Percentiles rank a stretch among this genome's conserved stretches.
Conservation (phyloP, 352 stramenopile genomes). For the Phytopythium oedochilum region DNA sequence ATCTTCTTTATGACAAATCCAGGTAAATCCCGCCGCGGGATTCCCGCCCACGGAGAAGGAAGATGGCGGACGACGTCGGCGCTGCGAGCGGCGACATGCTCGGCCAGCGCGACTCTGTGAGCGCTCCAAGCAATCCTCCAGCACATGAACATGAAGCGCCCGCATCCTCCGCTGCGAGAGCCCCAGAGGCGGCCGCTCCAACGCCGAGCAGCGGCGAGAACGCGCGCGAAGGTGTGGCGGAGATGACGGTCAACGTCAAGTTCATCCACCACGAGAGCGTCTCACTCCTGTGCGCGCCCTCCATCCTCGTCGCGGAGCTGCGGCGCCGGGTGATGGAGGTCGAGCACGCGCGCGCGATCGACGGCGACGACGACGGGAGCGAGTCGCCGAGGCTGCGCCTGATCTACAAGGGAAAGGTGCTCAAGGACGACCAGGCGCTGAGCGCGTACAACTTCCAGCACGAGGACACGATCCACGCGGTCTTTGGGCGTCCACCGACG, state of each 20-base stretch:
- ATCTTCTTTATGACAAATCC: too few species aligned
- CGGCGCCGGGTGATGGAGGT: conserved; percentile 16
- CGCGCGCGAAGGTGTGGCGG: not conserved
- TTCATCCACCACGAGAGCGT: conserved; percentile 33
- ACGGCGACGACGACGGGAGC: not conserved
- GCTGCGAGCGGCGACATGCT: not conserved
- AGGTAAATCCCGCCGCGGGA: too few species aligned
- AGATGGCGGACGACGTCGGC: not conserved
- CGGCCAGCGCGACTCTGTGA: not conserved
- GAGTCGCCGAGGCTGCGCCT: conserved; percentile 5
- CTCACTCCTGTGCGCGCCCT: conserved; percentile 12
- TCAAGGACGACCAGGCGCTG: conserved; percentile 35
- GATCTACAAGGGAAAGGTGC: conserved; percentile 52
- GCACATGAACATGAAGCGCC: not conserved
- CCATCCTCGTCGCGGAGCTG: conserved; percentile 18
- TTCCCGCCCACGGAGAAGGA: too few species aligned
- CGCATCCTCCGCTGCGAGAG: not conserved
- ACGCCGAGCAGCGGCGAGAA: not conserved
- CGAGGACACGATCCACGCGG: conserved; percentile 37
- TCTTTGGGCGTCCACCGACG: conserved; percentile 13
- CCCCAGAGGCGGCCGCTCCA: not conserved
- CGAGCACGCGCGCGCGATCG: not conserved
- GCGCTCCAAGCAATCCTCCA: not conserved
- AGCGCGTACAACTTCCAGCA: conserved; percentile 23
- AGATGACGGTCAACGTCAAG: conserved; percentile 29